Base-by-base conservation (phyloP, 352 stramenopile species). In the Blastocystis hominis region DNA sequence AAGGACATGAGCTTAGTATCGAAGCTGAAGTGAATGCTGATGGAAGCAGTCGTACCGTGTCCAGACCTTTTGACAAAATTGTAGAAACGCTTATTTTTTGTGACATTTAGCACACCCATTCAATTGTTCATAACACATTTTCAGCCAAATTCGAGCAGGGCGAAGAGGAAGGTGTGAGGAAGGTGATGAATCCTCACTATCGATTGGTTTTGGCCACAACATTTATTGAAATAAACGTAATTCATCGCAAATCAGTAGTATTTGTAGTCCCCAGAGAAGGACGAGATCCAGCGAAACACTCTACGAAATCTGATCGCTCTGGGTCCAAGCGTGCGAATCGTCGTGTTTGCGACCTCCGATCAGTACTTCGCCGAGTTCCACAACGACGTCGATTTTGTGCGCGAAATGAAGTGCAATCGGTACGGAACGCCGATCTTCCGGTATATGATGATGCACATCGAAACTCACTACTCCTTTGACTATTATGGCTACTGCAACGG, bases 401-500 rank as follows among this genome's bases (percentile, higher is more conserved):
- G 20, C 36, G 54, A 36, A 47, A 53, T 84, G 77, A 87, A 59
- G 15, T 77, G 54, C 47, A 87, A 87, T 75, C 59, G 38, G 1
- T 77, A 59, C 44, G 40, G 63, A 10, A 78, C 66, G 0, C 77
- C 77, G 2, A 54, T 63, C n/a, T 87, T 87, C 46, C 53, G 70
- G 24, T 34, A 46, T 36, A 87, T 87, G 77, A 87, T 87, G 77
- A 38, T 61, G 34, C 20, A 44, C n/a, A 15, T 87, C 1, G 77
- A 87, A 17, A 44, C 61, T n/a, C 10, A 3, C 10, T 62, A 76
- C n/a, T 13, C 40, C 6, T 44, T 44, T 38, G 7, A 7, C 40
- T 87, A 77, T 50, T 87, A 87, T 53, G 77, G 77, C 34, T 87
- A 68, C 36, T 69, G 30, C 34, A 87, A 87, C 55, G 77, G 77